These are phyloP conservation scores for Fusarium abutilonis DNA, from an alignment of 2,329 filamentous ascomycete species.

Conservation along the genomic window DNA sequence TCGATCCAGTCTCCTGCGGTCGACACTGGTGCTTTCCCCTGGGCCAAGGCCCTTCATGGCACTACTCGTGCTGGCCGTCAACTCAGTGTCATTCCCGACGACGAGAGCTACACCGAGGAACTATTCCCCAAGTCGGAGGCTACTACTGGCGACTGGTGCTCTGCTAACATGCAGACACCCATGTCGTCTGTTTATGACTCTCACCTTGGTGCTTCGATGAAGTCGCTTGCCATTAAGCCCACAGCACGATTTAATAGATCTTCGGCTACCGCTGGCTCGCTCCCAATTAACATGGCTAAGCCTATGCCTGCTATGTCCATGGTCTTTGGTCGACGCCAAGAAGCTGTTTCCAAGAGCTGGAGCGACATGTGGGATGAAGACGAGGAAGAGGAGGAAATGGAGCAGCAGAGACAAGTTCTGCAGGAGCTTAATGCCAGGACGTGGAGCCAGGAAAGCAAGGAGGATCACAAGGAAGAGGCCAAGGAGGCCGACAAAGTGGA, in stretches of 20 bases:
- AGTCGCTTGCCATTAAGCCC: constrained; percentile 70
- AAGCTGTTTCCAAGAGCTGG: constrained; percentile 96
- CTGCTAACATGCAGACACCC: constrained; percentile 77
- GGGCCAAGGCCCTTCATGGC: constrained; percentile 88
- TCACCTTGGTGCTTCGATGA: constrained; percentile 81
- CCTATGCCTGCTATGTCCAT: constrained; percentile 79
- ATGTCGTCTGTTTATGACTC: constrained; percentile 87
- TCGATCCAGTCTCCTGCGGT: constrained; percentile 89
- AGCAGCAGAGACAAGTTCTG: constrained; percentile 61
- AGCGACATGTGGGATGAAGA: constrained; percentile 98
- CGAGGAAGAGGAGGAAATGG: constrained; percentile 72
- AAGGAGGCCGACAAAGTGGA: constrained; percentile 35
- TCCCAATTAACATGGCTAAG: constrained; percentile 83
- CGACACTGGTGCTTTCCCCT: constrained; percentile 87
- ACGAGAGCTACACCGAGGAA: constrained; percentile 83
- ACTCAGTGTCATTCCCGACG: constrained; percentile 85
- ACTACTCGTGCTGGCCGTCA: constrained; percentile 80
- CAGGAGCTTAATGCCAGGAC: constrained; percentile 77
- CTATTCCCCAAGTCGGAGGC: constrained; percentile 82
- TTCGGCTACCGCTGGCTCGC: constrained; percentile 71
- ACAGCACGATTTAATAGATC: constrained; percentile 55
- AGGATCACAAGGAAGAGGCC: constrained; percentile 39
- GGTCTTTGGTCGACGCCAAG: constrained; percentile 80
- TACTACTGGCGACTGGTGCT: constrained; percentile 79
- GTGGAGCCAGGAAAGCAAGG: constrained; percentile 80